Percentiles rank a stretch among this genome's conserved stretches.
These are phyloP conservation scores for Fusarium torulosum DNA, from an alignment of 2,329 filamentous ascomycete genomes.

Conservation along the genomic window DNA sequence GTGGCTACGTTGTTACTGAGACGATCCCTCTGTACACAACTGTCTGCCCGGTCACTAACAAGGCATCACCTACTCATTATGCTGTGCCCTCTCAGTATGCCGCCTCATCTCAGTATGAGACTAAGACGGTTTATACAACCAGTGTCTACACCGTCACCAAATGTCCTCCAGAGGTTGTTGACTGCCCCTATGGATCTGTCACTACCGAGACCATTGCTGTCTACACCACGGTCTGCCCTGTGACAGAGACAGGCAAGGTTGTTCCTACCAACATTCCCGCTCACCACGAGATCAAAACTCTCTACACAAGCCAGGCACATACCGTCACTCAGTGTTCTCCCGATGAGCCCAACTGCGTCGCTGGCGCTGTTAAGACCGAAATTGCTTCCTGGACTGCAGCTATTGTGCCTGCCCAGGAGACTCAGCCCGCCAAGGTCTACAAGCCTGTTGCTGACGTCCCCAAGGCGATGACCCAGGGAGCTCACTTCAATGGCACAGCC, in stretches of 20 bases:
- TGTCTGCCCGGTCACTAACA: slow-evolving; percentile 55
- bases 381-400: slow-evolving; percentile 44
- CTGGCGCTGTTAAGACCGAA: slow-evolving; percentile 51
- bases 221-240: slow-evolving; percentile 34
- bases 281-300: slow-evolving; percentile 52
- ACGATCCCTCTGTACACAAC: slow-evolving; percentile 60
- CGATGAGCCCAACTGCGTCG: slow-evolving; percentile 63
- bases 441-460: slow-evolving; percentile 30
- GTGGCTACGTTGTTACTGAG: slow-evolving; percentile 55
- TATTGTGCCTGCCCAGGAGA: slow-evolving; percentile 35
- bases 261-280: slow-evolving; percentile 27
- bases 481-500: slow-evolving; percentile 24
- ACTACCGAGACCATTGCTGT: slow-evolving; percentile 49
- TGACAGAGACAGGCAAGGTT: slow-evolving; percentile 28
- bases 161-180: slow-evolving; percentile 63
- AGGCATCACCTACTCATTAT: slow-evolving; percentile 36
- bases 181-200: slow-evolving; percentile 60
- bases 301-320: slow-evolving; percentile 66
- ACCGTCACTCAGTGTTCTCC: slow-evolving; percentile 68
- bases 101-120: slow-evolving; percentile 36
- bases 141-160: slow-evolving; percentile 66
- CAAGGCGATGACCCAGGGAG: slow-evolving; percentile 18
- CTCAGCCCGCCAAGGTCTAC: slow-evolving; percentile 25
- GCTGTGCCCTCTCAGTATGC: slow-evolving; percentile 21
- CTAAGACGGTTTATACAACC: slow-evolving; percentile 64